Evolutionary conservation across 1,139 yeast species (phyloP).

Genomic region (Hemisphaericaspora subhashii): DNA sequence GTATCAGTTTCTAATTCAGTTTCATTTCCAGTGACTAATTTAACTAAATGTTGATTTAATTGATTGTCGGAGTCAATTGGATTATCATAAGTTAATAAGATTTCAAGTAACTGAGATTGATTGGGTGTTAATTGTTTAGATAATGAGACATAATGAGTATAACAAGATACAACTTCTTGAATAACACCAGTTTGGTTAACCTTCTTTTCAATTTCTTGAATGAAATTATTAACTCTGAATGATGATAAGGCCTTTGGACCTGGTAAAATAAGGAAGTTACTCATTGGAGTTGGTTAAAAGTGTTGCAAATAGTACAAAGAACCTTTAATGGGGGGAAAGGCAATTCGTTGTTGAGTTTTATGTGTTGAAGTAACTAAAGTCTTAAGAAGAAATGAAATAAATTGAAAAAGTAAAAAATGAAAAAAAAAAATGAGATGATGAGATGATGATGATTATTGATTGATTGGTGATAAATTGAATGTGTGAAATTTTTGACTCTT

Average conservation of each 20-base stretch:
- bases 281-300: conserved; percentile 12
- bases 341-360: background rate
- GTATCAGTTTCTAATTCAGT: conserved; percentile 46
- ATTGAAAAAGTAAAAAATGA: background rate
- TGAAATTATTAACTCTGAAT: conserved; percentile 75
- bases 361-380: conserved; percentile 2
- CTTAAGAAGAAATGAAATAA: background rate
- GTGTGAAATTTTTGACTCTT: too few relatives aligned
- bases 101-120: conserved; percentile 53
- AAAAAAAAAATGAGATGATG: background rate
- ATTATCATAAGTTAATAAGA: conserved; percentile 74
- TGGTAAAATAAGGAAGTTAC: conserved; percentile 58
- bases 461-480: too few relatives aligned
- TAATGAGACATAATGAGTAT: conserved; percentile 78
- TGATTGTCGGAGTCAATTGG: conserved; percentile 56
- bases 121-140: conserved; percentile 34
- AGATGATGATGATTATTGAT: too few relatives aligned
- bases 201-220: conserved; percentile 69
- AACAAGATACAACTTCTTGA: conserved; percentile 68
- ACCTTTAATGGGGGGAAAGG: too few relatives aligned
- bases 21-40: conserved; percentile 30
- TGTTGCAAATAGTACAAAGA: too few relatives aligned
- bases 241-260: conserved; percentile 91
- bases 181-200: conserved; percentile 63
- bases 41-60: conserved; percentile 46